These are phyloP conservation scores for Penicillium sp. DNA, from an alignment of 2,329 filamentous ascomycete species.

Conservation along the genomic window DNA sequence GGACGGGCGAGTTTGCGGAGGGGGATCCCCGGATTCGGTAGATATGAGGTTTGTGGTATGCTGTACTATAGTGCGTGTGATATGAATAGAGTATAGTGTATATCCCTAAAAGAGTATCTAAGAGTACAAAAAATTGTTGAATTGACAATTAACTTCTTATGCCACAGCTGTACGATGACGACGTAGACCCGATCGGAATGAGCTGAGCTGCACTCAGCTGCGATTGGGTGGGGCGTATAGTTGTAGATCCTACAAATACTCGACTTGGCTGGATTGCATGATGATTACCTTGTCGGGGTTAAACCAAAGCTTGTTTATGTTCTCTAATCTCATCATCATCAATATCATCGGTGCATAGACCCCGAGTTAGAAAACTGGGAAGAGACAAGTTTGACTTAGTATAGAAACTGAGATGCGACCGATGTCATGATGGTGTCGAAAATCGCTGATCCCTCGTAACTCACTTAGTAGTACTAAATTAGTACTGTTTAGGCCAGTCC, in stretches of 20 bases:
- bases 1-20: conserved; percentile 36
- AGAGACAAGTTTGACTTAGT: neutral
- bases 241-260: neutral
- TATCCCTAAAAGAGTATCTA: neutral
- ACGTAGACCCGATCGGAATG: neutral
- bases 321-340: neutral
- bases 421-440: conserved; percentile 20
- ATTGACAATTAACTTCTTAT: neutral
- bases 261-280: neutral
- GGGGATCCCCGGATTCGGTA: neutral
- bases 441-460: conserved; percentile 4
- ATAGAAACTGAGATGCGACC: conserved; percentile 2
- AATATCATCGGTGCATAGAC: neutral
- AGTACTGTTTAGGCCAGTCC: neutral
- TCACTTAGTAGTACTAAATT: too few relatives aligned
- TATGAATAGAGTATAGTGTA: neutral
- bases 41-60: neutral
- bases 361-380: neutral
- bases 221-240: conserved; percentile 4
- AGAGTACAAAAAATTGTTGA: neutral
- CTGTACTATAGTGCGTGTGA: neutral
- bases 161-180: neutral
- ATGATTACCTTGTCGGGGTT: neutral
- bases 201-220: neutral
- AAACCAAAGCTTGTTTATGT: neutral